These are phyloP conservation scores for Aspergillus cejpii DNA, from an alignment of 2,329 filamentous ascomycete species.

Conservation along the genomic window DNA sequence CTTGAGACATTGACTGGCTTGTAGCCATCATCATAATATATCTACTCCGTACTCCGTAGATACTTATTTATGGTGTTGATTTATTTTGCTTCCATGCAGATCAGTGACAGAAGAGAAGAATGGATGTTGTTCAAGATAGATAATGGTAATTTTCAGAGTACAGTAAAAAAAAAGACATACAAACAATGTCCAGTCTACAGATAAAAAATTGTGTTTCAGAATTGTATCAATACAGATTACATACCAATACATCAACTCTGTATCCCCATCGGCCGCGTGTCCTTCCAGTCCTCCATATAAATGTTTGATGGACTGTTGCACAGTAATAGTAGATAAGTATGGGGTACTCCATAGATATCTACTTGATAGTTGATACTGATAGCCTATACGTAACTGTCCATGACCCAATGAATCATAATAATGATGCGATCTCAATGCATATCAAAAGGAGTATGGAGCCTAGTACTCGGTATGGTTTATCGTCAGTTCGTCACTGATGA, in stretches of 20 bases:
- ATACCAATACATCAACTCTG: neutral
- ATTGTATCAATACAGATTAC: neutral
- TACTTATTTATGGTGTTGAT: neutral
- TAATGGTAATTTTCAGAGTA: slow-evolving; percentile 7
- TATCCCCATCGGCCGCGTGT: neutral
- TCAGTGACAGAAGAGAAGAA: slow-evolving; percentile 14
- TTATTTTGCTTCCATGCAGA: slow-evolving; percentile 6
- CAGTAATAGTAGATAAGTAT: no score
- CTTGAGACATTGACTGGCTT: no score
- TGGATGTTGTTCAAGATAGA: slow-evolving; percentile 11
- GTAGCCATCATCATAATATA: no score
- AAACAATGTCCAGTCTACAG: neutral
- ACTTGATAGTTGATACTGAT: no score
- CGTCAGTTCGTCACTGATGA: neutral
- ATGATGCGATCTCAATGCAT: neutral
- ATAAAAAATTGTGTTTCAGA: no score
- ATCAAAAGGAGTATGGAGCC: no score
- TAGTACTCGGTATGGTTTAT: neutral
- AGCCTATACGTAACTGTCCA: neutral
- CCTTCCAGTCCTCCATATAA: no score
- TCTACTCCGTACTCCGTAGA: no score
- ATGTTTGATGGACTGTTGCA: no score
- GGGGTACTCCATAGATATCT: neutral
- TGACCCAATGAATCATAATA: neutral
- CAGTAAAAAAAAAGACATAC: no score